phyloP scores from a whole-genome alignment of 2,329 filamentous ascomycete genomes.

The Fusarium papillatum region DNA sequence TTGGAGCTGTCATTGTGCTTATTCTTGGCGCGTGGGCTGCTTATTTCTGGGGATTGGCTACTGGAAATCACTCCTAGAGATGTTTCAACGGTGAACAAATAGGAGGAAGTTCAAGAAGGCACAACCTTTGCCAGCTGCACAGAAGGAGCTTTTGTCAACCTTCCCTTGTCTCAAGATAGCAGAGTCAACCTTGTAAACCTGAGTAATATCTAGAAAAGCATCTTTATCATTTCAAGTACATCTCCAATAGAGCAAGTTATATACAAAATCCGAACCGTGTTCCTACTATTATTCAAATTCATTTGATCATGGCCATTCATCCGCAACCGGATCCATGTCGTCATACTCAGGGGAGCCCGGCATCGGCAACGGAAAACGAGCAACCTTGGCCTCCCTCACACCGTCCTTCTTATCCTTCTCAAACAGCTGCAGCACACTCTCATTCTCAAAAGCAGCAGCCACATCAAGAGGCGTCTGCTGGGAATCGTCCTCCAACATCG shows the following conservation, averaged over 20 bases:
- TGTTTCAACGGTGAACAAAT: not conserved
- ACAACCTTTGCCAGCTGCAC: not conserved
- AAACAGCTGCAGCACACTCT: conserved; percentile 47
- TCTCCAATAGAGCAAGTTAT: not conserved
- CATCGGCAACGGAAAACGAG: not conserved
- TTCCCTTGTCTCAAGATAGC: not conserved
- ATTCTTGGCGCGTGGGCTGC: conserved; percentile 66
- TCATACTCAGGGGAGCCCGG: not conserved
- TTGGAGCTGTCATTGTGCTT: conserved; percentile 58
- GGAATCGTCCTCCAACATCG: conserved; percentile 44
- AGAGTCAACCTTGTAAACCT: not conserved
- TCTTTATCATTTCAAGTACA: not conserved
- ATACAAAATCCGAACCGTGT: not conserved
- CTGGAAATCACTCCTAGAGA: conserved; percentile 52
- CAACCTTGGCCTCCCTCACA: not conserved
- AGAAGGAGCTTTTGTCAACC: not conserved
- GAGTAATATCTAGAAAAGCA: not conserved
- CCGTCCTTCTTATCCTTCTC: conserved; percentile 29
- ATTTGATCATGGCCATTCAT: not conserved
- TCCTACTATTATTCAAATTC: not conserved
- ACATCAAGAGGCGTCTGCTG: conserved; percentile 50
- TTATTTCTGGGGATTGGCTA: conserved; percentile 73
- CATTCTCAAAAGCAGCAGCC: conserved; percentile 47
- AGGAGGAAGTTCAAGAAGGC: not conserved
- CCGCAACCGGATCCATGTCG: not conserved